Conservation (phyloP, 2,329 filamentous ascomycete species). For the Hansfordia pulvinata region DNA sequence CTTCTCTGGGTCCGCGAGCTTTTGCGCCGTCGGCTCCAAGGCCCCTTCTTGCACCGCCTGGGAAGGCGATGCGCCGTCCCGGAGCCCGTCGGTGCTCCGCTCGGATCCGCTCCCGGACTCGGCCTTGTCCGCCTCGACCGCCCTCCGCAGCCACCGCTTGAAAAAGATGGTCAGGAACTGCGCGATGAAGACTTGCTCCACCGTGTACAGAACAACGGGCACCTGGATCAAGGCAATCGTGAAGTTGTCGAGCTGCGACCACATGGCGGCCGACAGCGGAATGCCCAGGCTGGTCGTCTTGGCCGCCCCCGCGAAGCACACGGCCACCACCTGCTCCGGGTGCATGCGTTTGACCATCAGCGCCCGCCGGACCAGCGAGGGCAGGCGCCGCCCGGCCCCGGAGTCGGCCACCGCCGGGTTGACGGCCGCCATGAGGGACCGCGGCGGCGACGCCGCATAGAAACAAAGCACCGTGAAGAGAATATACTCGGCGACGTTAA, state of each 20-base stretch:
- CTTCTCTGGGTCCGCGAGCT: no score
- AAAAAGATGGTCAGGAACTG: constrained; percentile 24
- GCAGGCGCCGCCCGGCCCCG: constrained; percentile 11
- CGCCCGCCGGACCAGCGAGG: constrained; percentile 13
- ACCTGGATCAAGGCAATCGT: constrained; percentile 47
- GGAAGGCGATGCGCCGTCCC: no score
- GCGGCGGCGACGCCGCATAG: constrained; percentile 29
- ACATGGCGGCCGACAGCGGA: constrained; percentile 56
- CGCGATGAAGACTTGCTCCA: constrained; percentile 33
- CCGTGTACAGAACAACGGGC: constrained; percentile 47
- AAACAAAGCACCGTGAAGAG: constrained; percentile 52
- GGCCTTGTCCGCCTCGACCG: constrained; percentile 10
- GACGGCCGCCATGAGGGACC: constrained; percentile 15
- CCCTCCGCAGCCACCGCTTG: constrained; percentile 25
- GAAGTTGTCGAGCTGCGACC: constrained; percentile 36
- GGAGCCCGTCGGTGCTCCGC: no score
- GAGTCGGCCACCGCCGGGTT: constrained; percentile 21
- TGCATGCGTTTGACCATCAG: constrained; percentile 38
- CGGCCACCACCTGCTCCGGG: constrained; percentile 50
- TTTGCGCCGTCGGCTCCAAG: no score
- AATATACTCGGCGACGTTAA: constrained; percentile 49
- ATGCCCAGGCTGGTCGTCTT: constrained; percentile 62
- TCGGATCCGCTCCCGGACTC: no score
- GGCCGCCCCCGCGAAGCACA: constrained; percentile 61
- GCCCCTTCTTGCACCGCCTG: constrained; percentile 2